These are phyloP conservation scores for Boletus mariae DNA, from an alignment of 1,284 basidiomycete genomes.

Conservation along the genomic window DNA sequence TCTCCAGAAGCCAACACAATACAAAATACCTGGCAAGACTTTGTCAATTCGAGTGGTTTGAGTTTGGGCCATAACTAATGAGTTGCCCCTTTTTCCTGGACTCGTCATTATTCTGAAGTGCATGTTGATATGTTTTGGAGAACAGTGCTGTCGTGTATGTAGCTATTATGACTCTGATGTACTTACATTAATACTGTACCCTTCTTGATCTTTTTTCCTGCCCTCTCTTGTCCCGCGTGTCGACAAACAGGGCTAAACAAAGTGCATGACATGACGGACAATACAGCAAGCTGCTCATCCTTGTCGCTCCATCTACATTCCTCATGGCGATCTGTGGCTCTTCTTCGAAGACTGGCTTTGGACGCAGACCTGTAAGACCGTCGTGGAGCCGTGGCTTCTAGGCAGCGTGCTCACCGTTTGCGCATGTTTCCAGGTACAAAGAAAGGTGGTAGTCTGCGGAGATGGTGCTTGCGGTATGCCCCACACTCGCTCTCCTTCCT, in stretches of 20 bases:
- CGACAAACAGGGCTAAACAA: conserved; percentile 26
- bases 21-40: conserved; percentile 58
- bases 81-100: conserved; percentile 1
- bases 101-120: neutral
- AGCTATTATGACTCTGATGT: conserved; percentile 16
- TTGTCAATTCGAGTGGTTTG: conserved; percentile 40
- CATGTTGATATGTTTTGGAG: conserved; percentile 10
- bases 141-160: conserved; percentile 12
- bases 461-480: conserved; percentile 86
- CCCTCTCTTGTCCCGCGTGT: neutral
- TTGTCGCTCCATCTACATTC: conserved; percentile 5
- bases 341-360: conserved; percentile 48
- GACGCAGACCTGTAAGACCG: conserved; percentile 46
- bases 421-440: conserved; percentile 44
- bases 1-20: conserved; percentile 55
- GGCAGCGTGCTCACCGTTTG: conserved; percentile 16
- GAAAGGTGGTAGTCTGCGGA: conserved; percentile 82
- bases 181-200: conserved; percentile 10
- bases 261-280: conserved; percentile 7
- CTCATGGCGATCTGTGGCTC: conserved; percentile 52
- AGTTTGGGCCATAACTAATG: conserved; percentile 21
- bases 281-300: neutral
- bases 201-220: conserved; percentile 21
- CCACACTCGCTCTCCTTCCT: conserved; percentile 1
- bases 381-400: conserved; percentile 4